phyloP scores from a whole-genome alignment of 768 basidiomycete species.

The Hericium rajendrae region DNA sequence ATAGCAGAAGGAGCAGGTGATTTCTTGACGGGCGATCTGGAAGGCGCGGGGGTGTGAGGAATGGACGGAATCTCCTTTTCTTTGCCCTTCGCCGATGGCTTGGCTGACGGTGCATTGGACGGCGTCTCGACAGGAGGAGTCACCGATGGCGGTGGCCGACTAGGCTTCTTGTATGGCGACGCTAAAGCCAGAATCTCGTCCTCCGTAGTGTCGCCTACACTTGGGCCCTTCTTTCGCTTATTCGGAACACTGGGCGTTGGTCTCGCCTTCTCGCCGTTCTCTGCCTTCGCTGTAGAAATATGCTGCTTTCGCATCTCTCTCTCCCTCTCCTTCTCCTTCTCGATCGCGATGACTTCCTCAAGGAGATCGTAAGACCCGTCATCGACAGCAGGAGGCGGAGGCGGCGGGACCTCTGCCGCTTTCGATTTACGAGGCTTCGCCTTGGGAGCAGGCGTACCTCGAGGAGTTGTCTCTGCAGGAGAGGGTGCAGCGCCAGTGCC shows the following conservation, averaged over 20 bases:
- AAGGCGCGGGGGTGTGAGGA: slow-evolving; percentile 24
- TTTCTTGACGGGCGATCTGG: slow-evolving; percentile 20
- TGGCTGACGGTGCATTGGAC: slow-evolving; percentile 8
- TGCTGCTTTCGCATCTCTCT: slow-evolving; percentile 15
- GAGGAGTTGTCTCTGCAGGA: slow-evolving; percentile 21
- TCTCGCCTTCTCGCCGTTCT: slow-evolving; percentile 2
- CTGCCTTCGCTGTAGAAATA: slow-evolving; percentile 14
- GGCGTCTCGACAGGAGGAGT: slow-evolving; percentile 12
- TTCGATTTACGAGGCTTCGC: slow-evolving; percentile 29
- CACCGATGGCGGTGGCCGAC: slow-evolving; percentile 14
- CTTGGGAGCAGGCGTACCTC: slow-evolving; percentile 29
- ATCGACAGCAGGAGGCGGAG: slow-evolving; percentile 38
- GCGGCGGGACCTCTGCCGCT: background rate
- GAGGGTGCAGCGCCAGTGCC: slow-evolving; percentile 1
- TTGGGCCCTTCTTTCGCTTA: slow-evolving; percentile 44
- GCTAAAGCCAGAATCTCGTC: slow-evolving; percentile 58
- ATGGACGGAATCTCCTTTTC: slow-evolving; percentile 44
- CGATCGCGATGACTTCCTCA: slow-evolving; percentile 76
- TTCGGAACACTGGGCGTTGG: background rate
- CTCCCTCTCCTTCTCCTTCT: slow-evolving; percentile 27
- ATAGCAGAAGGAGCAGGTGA: slow-evolving; percentile 22
- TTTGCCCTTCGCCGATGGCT: slow-evolving; percentile 34
- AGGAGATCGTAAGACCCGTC: slow-evolving; percentile 76
- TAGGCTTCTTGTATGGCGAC: slow-evolving; percentile 51
- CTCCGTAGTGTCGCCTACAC: slow-evolving; percentile 24